Evolutionary conservation across 805 yeast genomes (phyloP).

Genomic region (Blastobotrys attinorum): DNA sequence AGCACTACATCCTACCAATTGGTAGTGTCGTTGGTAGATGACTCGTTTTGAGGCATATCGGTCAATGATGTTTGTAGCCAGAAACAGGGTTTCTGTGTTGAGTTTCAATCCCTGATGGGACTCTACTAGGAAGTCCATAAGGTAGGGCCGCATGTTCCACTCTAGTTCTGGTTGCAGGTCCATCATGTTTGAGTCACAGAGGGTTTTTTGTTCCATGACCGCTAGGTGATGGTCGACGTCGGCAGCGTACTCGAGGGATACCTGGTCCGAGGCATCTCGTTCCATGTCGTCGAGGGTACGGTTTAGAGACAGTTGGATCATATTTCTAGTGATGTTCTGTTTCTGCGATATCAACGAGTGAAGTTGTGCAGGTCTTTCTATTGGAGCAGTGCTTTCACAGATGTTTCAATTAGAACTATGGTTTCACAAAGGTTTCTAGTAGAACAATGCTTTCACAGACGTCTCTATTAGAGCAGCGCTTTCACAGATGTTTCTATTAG

Average conservation of each 20-base stretch:
- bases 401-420: too few relatives aligned
- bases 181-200: slow-evolving; percentile 57
- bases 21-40: slow-evolving; percentile 78
- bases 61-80: slow-evolving; percentile 71
- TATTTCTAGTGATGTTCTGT: too few relatives aligned
- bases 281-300: not conserved
- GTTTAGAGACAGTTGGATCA: not conserved
- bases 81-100: slow-evolving; percentile 60
- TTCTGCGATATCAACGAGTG: too few relatives aligned
- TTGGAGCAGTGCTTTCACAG: too few relatives aligned
- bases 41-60: slow-evolving; percentile 85
- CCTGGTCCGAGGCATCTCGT: not conserved
- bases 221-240: slow-evolving; percentile 31
- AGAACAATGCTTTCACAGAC: too few relatives aligned
- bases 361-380: too few relatives aligned
- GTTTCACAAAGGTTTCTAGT: too few relatives aligned
- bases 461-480: too few relatives aligned
- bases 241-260: slow-evolving; percentile 29
- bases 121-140: slow-evolving; percentile 75
- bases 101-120: slow-evolving; percentile 49
- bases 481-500: too few relatives aligned
- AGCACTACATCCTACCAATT: slow-evolving; percentile 84
- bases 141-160: slow-evolving; percentile 60
- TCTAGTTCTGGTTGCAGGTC: slow-evolving; percentile 83
- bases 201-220: slow-evolving; percentile 25